These are phyloP conservation scores for Rhododendron ferrugineum DNA, from an alignment of 148 eudicot genomes.

Conservation along the genomic window DNA sequence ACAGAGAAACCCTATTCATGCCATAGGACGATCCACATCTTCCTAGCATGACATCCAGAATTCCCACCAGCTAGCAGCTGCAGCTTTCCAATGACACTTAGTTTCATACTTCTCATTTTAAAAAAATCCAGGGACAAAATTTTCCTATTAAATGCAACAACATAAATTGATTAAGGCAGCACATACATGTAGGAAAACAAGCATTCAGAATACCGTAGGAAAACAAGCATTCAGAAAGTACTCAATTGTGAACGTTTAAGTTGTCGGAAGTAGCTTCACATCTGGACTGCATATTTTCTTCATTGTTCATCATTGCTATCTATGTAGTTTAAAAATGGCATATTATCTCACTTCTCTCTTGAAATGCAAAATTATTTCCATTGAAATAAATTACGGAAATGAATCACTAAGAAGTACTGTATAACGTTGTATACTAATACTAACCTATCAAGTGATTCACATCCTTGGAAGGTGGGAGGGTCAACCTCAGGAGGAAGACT, in stretches of 20 bases:
- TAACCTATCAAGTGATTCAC: slow-evolving; percentile 44
- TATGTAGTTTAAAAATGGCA: not conserved
- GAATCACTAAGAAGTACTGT: not conserved
- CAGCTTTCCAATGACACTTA: not conserved
- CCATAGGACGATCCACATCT: not conserved
- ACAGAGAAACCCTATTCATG: not conserved
- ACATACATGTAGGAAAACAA: not conserved
- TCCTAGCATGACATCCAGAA: not conserved
- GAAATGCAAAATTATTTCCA: not conserved
- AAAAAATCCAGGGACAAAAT: not conserved
- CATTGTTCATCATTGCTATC: not conserved
- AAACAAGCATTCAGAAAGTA: not conserved
- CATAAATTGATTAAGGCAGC: not conserved
- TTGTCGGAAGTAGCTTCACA: not conserved
- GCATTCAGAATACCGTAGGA: not conserved
- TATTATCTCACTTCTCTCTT: not conserved
- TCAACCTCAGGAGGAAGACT: slow-evolving; percentile 57
- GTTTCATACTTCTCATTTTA: not conserved
- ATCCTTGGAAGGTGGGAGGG: slow-evolving; percentile 39
- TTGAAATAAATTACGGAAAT: not conserved
- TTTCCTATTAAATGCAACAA: not conserved
- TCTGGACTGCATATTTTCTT: not conserved
- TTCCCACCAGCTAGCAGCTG: not conserved
- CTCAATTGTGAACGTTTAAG: not conserved
- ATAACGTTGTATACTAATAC: slow-evolving; percentile 24